phyloP scores from a whole-genome alignment of 352 stramenopile genomes.

The Globisporangium abappressorium region DNA sequence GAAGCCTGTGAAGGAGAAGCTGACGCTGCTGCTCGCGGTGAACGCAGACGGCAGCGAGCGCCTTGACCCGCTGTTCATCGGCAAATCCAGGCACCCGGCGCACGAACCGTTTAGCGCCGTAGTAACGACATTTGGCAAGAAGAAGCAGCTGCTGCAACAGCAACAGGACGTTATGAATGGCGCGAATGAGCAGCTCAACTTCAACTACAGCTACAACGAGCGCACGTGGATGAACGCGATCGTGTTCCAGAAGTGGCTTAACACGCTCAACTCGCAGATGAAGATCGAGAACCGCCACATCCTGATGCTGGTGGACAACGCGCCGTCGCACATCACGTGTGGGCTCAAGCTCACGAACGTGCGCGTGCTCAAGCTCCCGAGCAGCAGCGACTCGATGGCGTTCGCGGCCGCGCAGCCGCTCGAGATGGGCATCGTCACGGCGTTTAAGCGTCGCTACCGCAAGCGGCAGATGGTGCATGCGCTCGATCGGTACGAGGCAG shows the following conservation, averaged over 20 bases:
- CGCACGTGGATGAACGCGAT: conserved; percentile 28
- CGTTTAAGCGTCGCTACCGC: conserved; percentile 31
- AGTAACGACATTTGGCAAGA: not conserved
- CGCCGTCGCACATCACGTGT: conserved; percentile 27
- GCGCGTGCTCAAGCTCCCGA: conserved; percentile 10
- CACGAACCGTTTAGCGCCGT: not conserved
- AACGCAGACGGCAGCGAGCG: conserved; percentile 28
- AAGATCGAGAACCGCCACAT: conserved; percentile 28
- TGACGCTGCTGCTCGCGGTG: conserved; percentile 21
- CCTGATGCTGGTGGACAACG: conserved; percentile 27
- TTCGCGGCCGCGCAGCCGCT: conserved; percentile 8
- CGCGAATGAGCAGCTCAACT: conserved; percentile 13
- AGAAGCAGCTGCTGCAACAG: conserved; percentile 5
- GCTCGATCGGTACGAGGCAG: conserved; percentile 19
- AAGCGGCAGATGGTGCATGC: conserved; percentile 19
- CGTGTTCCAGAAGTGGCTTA: conserved; percentile 31
- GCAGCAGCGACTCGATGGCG: not conserved
- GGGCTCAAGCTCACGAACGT: conserved; percentile 29
- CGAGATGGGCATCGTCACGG: conserved; percentile 15
- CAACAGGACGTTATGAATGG: conserved; percentile 8
- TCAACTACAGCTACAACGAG: conserved; percentile 28
- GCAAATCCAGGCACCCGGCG: conserved; percentile 10
- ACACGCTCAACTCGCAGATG: conserved; percentile 28
- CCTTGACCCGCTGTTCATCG: conserved; percentile 27
- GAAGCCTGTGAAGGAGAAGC: conserved; percentile 6